phyloP scores from a whole-genome alignment of 805 yeast species.

The Zygotorulaspora florentina region DNA sequence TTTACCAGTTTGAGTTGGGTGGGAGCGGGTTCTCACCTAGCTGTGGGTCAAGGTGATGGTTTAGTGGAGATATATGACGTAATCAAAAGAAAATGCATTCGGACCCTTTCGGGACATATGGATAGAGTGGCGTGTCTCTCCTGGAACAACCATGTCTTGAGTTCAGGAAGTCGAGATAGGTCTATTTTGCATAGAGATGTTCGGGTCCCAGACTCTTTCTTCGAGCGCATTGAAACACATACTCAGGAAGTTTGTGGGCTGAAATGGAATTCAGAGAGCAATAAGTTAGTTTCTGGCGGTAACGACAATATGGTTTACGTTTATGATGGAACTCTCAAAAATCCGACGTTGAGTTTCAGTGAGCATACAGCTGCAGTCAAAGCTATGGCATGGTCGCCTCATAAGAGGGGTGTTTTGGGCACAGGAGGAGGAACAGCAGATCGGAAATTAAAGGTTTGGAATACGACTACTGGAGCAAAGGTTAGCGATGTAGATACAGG shows the following conservation, averaged over 20 bases:
- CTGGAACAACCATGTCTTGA: constrained; percentile 88
- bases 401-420: constrained; percentile 87
- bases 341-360: constrained; percentile 66
- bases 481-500: constrained; percentile 87
- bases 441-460: constrained; percentile 87
- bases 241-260: constrained; percentile 95
- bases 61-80: constrained; percentile 95
- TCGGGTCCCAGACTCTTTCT: constrained; percentile 75
- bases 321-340: constrained; percentile 72
- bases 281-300: constrained; percentile 91
- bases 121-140: constrained; percentile 82
- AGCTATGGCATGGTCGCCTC: constrained; percentile 97
- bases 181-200: constrained; percentile 88
- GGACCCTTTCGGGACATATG: constrained; percentile 90
- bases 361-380: constrained; percentile 95
- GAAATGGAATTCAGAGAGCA: constrained; percentile 87
- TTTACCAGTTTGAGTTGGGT: constrained; percentile 91
- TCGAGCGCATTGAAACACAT: constrained; percentile 67
- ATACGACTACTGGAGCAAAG: constrained; percentile 71
- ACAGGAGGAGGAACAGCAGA: constrained; percentile 98
- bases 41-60: constrained; percentile 86
- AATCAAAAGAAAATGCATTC: constrained; percentile 68
- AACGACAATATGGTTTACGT: constrained; percentile 82
- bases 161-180: constrained; percentile 85
- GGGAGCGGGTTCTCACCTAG: constrained; percentile 89